Evolutionary conservation across 108 stramenopile genomes (phyloP).

Genomic region (Mediolabrus comicus): DNA sequence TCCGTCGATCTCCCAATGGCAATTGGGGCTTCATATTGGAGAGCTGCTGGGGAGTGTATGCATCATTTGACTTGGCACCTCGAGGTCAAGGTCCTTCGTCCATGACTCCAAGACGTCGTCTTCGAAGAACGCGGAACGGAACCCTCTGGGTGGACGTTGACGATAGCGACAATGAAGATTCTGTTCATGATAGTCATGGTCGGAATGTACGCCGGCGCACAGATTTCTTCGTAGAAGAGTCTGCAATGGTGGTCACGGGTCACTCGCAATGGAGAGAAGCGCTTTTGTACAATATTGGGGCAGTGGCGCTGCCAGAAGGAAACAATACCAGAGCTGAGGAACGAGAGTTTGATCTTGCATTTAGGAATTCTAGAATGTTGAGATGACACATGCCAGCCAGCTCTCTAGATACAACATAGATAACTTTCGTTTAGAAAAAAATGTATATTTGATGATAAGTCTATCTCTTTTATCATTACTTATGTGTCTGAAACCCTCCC

Average conservation of each 20-base stretch:
- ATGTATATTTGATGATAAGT: too few relatives aligned
- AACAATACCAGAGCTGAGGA: constrained; percentile 32
- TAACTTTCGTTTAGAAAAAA: too few relatives aligned
- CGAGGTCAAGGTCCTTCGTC: constrained; percentile 1
- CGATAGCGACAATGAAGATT: constrained; percentile 43
- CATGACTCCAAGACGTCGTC: constrained; percentile 11
- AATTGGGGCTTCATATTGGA: constrained; percentile 88
- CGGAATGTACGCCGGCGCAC: constrained; percentile 38
- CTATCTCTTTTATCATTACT: too few relatives aligned
- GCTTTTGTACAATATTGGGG: constrained; percentile 79
- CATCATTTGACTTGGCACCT: constrained; percentile 56
- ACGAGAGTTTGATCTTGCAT: background rate
- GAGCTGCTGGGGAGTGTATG: constrained; percentile 76
- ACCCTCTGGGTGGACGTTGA: constrained; percentile 39
- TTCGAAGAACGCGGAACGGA: constrained; percentile 54
- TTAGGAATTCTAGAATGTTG: background rate
- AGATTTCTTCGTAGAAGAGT: constrained; percentile 47
- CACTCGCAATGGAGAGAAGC: constrained; percentile 78
- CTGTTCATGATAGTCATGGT: background rate
- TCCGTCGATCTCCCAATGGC: constrained; percentile 62
- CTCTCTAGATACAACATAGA: too few relatives aligned
- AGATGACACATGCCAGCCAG: background rate
- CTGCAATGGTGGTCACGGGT: constrained; percentile 56
- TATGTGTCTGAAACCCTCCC: too few relatives aligned
- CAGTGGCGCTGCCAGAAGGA: constrained; percentile 63